Percentiles rank a stretch among this genome's conserved stretches.
phyloP scores from a whole-genome alignment of 495 filamentous ascomycete species.

The Acidiella bohemica region DNA sequence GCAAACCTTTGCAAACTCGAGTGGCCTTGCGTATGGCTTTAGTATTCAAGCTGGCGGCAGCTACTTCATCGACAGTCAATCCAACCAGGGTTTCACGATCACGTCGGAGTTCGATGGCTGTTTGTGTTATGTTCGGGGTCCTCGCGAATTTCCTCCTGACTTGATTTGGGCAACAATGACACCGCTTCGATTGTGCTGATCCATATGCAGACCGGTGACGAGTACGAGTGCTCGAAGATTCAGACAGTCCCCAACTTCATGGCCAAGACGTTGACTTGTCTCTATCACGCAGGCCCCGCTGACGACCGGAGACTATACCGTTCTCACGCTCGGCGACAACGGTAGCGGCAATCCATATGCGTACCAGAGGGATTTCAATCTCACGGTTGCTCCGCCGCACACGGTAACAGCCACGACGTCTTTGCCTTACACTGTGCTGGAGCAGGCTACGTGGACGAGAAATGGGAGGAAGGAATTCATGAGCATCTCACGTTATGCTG shows the following conservation, averaged over 20 bases:
- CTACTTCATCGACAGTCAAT: conserved; percentile 15
- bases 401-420: conserved; percentile 8
- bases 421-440: conserved; percentile 4
- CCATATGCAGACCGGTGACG: conserved; percentile 5
- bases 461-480: background rate
- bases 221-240: conserved; percentile 9
- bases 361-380: conserved; percentile 9
- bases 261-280: conserved; percentile 7
- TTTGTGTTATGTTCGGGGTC: background rate
- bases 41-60: conserved; percentile 11
- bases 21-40: conserved; percentile 8
- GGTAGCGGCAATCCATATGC: conserved; percentile 9
- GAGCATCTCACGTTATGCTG: too few relatives aligned
- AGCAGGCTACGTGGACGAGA: conserved; percentile 4
- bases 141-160: background rate
- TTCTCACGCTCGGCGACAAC: conserved; percentile 11
- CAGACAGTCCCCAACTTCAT: conserved; percentile 6
- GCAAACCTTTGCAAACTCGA: conserved; percentile 3
- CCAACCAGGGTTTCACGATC: conserved; percentile 7
- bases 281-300: conserved; percentile 9
- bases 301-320: conserved; percentile 8
- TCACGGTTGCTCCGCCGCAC: conserved; percentile 5
- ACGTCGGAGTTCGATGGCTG: conserved; percentile 15
- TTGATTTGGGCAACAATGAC: conserved; percentile 4
- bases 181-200: conserved; percentile 4